Conservation (phyloP, 768 basidiomycete genomes). For the Boletus huronensis region DNA sequence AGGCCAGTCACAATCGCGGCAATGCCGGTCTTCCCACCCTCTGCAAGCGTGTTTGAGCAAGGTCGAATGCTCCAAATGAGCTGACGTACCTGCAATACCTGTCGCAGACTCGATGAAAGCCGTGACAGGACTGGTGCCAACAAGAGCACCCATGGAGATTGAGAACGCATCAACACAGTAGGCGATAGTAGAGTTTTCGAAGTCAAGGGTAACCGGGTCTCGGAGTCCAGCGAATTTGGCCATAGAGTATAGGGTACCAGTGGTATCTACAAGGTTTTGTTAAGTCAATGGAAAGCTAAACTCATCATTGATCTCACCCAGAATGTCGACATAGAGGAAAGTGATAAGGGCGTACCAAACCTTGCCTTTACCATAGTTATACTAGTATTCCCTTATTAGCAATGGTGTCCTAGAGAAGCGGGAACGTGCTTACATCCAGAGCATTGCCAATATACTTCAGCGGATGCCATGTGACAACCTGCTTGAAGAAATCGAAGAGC, state of each 20-base stretch:
- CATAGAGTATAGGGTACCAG: conserved; percentile 85
- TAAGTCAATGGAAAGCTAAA: not conserved
- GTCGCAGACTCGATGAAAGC: conserved; percentile 82
- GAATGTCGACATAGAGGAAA: conserved; percentile 86
- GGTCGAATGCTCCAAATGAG: not conserved
- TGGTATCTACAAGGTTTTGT: conserved; percentile 31
- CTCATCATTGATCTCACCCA: conserved; percentile 45
- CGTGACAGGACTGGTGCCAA: conserved; percentile 80
- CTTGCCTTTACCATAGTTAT: conserved; percentile 53
- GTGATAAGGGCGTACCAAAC: conserved; percentile 89
- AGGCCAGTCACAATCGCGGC: conserved; percentile 71
- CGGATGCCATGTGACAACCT: conserved; percentile 74
- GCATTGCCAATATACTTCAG: conserved; percentile 60
- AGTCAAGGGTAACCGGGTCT: conserved; percentile 80
- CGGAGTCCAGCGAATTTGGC: conserved; percentile 88
- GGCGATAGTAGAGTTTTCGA: conserved; percentile 77
- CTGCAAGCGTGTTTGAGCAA: conserved; percentile 32
- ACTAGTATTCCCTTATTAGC: conserved; percentile 35
- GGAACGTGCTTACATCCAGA: conserved; percentile 50
- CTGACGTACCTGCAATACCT: conserved; percentile 60
- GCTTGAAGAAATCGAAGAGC: conserved; percentile 80
- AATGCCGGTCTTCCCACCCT: conserved; percentile 87
- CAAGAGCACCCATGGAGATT: conserved; percentile 75
- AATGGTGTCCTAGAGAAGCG: not conserved
- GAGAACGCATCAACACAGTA: conserved; percentile 82